Conservation (phyloP, 768 basidiomycete species). For the Chalciporus chontae region DNA sequence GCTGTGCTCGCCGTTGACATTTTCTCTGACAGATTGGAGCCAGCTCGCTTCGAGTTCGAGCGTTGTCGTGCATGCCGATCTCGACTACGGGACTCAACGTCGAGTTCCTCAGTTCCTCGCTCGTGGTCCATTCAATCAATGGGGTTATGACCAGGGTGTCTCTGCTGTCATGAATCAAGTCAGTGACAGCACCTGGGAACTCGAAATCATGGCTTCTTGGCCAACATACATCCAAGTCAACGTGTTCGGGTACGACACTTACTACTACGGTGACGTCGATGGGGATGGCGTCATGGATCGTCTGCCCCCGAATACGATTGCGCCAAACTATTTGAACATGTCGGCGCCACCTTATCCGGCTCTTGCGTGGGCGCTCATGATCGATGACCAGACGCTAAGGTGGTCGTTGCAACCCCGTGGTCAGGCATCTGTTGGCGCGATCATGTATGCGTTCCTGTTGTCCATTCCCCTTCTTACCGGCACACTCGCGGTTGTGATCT, state of each 20-base stretch:
- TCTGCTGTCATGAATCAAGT: slow-evolving; percentile 63
- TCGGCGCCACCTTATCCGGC: slow-evolving; percentile 87
- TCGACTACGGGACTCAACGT: slow-evolving; percentile 54
- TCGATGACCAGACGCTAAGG: slow-evolving; percentile 72
- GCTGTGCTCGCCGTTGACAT: background rate
- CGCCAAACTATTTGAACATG: slow-evolving; percentile 88
- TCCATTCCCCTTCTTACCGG: slow-evolving; percentile 84
- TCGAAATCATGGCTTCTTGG: slow-evolving; percentile 89
- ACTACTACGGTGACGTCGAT: slow-evolving; percentile 89
- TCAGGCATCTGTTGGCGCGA: slow-evolving; percentile 72
- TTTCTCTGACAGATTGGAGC: slow-evolving; percentile 65
- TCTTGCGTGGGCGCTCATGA: slow-evolving; percentile 79
- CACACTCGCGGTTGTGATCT: slow-evolving; percentile 74
- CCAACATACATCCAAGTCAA: slow-evolving; percentile 88
- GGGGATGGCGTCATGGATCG: slow-evolving; percentile 87
- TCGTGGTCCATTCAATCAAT: slow-evolving; percentile 86
- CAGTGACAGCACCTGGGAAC: slow-evolving; percentile 69
- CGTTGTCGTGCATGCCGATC: slow-evolving; percentile 76
- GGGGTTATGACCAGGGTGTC: slow-evolving; percentile 89
- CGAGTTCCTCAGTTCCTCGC: slow-evolving; percentile 85
- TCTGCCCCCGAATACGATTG: slow-evolving; percentile 81
- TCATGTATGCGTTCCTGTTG: slow-evolving; percentile 83
- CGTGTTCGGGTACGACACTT: slow-evolving; percentile 88
- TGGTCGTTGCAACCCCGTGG: slow-evolving; percentile 85
- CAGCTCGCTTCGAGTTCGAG: slow-evolving; percentile 55